These are phyloP conservation scores for Capniomyces stellatus DNA, from an alignment of 371 early-diverging fungal species.

Conservation along the genomic window DNA sequence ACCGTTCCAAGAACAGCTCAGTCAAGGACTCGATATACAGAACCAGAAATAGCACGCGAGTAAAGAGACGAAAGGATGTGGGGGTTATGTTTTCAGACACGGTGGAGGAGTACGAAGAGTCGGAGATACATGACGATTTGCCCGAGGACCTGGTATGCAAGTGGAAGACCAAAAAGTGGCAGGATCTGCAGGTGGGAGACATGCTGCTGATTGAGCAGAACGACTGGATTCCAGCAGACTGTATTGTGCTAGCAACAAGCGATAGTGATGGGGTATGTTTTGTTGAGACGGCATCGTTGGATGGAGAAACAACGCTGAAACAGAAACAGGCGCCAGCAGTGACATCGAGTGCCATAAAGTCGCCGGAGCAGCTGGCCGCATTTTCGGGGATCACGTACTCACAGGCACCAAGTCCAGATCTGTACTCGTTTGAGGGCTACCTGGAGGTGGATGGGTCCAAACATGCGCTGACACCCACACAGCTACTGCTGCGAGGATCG, in stretches of 20 bases:
- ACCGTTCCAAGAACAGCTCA: neutral
- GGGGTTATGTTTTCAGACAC: neutral
- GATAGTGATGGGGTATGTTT: constrained; percentile 77
- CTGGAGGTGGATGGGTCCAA: constrained; percentile 24
- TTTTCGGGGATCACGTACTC: constrained; percentile 22
- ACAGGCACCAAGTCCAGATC: constrained; percentile 21
- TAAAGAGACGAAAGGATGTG: constrained; percentile 1
- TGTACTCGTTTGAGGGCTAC: constrained; percentile 36
- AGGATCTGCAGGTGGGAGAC: constrained; percentile 80
- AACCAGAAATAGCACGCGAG: neutral
- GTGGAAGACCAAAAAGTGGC: constrained; percentile 43
- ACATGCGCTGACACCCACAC: constrained; percentile 24
- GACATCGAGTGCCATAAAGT: constrained; percentile 19
- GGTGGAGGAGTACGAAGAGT: neutral
- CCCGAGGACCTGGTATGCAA: constrained; percentile 23
- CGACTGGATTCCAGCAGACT: constrained; percentile 89
- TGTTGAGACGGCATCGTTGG: constrained; percentile 90
- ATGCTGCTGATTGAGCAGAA: constrained; percentile 67
- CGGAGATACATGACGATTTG: neutral
- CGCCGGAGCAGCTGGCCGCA: constrained; percentile 25
- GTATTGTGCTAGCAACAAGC: constrained; percentile 65
- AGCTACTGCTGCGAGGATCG: constrained; percentile 48
- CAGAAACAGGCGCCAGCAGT: constrained; percentile 34
- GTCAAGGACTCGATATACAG: neutral
- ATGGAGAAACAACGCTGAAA: constrained; percentile 84